phyloP scores from a whole-genome alignment of 805 yeast species.

The Sugiyamaella chiloensis region DNA sequence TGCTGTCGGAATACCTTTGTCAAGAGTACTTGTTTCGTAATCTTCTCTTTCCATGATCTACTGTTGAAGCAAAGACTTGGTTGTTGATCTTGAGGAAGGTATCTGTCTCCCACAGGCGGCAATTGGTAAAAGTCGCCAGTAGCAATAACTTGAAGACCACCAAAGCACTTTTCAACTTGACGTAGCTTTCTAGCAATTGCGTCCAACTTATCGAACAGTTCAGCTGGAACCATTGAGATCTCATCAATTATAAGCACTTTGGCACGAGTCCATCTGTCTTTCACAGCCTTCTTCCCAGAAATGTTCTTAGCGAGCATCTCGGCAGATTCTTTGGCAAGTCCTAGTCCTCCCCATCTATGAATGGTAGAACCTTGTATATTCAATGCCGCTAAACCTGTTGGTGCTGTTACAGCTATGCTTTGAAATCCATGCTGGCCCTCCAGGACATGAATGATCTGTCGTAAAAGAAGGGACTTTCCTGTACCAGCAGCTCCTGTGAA shows the following conservation, averaged over 20 bases:
- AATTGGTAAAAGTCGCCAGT: constrained; percentile 95
- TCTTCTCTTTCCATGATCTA: constrained; percentile 61
- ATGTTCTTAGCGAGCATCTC: constrained; percentile 45
- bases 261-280: constrained; percentile 61
- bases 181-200: constrained; percentile 49
- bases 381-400: constrained; percentile 89
- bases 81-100: constrained; percentile 23
- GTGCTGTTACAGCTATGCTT: constrained; percentile 68
- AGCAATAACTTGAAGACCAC: constrained; percentile 84
- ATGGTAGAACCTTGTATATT: constrained; percentile 83
- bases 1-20: constrained; percentile 83
- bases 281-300: constrained; percentile 41
- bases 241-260: constrained; percentile 84
- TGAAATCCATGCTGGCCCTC: constrained; percentile 35
- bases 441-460: constrained; percentile 57
- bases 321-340: constrained; percentile 57
- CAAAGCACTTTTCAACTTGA: constrained; percentile 58
- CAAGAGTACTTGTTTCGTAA: constrained; percentile 61
- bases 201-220: constrained; percentile 67
- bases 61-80: constrained; percentile 75
- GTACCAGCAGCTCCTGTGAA: constrained; percentile 99
- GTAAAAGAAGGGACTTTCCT: constrained; percentile 83
- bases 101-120: constrained; percentile 67
- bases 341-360: constrained; percentile 75
- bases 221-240: constrained; percentile 87